phyloP scores from a whole-genome alignment of 768 basidiomycete species.

The Auriculariales sp. region DNA sequence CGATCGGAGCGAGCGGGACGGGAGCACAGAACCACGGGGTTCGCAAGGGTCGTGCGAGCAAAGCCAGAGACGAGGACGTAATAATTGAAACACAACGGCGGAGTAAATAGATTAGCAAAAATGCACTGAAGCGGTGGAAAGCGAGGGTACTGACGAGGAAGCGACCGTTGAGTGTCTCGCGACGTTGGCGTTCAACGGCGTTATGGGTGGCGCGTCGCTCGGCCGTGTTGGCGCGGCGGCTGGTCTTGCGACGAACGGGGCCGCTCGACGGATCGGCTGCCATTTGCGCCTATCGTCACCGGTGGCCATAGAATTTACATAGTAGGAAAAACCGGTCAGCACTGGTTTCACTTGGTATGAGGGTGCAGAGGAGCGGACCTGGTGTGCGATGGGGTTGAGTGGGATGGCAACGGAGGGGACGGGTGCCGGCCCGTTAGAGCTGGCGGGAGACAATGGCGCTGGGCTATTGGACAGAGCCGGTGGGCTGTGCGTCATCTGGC shows the following conservation, averaged over 20 bases:
- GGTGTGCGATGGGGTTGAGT: conserved; percentile 5
- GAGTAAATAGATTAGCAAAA: conserved; percentile 1
- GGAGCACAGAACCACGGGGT: neutral
- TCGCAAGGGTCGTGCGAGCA: neutral
- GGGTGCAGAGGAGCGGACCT: conserved; percentile 6
- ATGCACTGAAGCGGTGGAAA: too few species aligned
- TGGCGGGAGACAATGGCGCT: too few species aligned
- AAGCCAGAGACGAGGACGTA: neutral
- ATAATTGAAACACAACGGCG: conserved; percentile 10
- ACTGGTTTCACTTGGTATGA: conserved; percentile 1
- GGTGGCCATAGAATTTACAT: conserved; percentile 2
- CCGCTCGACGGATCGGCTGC: conserved; percentile 4
- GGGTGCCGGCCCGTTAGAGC: neutral
- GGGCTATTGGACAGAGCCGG: too few species aligned
- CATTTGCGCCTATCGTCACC: conserved; percentile 1
- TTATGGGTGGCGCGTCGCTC: conserved; percentile 95
- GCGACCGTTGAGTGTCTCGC: conserved; percentile 85
- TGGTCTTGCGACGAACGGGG: conserved; percentile 63
- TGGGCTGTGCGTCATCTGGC: neutral
- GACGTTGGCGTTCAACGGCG: conserved; percentile 84
- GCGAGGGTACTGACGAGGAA: conserved; percentile 50
- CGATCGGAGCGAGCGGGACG: too few species aligned
- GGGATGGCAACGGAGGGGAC: conserved; percentile 4
- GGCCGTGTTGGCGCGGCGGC: conserved; percentile 85
- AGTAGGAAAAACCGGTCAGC: conserved; percentile 2